Percentiles rank a stretch among this genome's conserved stretches.
These are phyloP conservation scores for Salvia sclarea DNA, from an alignment of 305 asterid species.

Conservation along the genomic window DNA sequence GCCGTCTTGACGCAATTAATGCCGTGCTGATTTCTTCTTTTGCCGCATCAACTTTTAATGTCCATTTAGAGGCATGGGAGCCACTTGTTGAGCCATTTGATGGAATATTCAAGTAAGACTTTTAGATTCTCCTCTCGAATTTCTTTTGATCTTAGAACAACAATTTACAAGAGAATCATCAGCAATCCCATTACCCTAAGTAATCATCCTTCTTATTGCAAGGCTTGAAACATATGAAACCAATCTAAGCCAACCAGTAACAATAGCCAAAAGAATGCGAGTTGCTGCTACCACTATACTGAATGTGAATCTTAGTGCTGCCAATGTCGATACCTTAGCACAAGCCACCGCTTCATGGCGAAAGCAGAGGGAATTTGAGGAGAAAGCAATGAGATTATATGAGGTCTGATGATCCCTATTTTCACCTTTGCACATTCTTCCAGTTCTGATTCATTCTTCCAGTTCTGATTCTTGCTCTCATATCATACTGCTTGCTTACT, in stretches of 20 bases:
- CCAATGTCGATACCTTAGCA: constrained; percentile 76
- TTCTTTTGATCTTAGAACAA: constrained; percentile 1
- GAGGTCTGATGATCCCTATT: constrained; percentile 53
- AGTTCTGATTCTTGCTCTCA: constrained; percentile 26
- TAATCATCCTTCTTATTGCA: constrained; percentile 38
- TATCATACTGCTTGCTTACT: constrained; percentile 31
- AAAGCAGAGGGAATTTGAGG: constrained; percentile 89
- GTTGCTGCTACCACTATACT: constrained; percentile 85
- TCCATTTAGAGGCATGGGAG: constrained; percentile 96
- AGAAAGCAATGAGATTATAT: constrained; percentile 71
- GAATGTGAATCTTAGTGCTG: constrained; percentile 85
- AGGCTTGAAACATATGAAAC: constrained; percentile 96
- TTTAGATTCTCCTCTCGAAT: constrained; percentile 16
- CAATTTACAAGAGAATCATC: constrained; percentile 23
- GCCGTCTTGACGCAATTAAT: constrained; percentile 80
- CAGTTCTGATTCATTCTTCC: constrained; percentile 24
- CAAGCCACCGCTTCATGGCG: constrained; percentile 88
- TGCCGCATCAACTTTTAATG: constrained; percentile 96
- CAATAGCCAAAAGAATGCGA: constrained; percentile 79
- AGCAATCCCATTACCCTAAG: constrained; percentile 32
- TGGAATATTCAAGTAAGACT: constrained; percentile 88
- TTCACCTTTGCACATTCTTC: constrained; percentile 23
- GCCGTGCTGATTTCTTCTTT: constrained; percentile 89
- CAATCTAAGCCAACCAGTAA: constrained; percentile 55
- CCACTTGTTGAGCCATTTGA: constrained; percentile 99